Conservation (phyloP, 176 grass and related monocot genomes). For the Elaeis guineensis region DNA sequence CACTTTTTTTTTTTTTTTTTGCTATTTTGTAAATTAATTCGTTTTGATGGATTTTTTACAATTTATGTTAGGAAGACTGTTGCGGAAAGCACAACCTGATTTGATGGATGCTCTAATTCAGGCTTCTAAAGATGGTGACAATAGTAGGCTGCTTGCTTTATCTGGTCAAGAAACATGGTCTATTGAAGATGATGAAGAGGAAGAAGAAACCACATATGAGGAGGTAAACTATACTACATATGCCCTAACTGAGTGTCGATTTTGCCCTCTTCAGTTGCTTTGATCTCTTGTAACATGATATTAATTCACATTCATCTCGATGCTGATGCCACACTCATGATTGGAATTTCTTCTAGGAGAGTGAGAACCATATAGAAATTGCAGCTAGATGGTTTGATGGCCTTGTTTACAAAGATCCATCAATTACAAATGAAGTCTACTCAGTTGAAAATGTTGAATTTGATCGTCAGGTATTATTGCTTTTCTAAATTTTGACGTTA, state of each 20-base stretch:
- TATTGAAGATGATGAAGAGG: slow-evolving; percentile 33
- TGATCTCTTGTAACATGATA: too few species aligned
- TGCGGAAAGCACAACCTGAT: slow-evolving; percentile 73
- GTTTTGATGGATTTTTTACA: slow-evolving; percentile 10
- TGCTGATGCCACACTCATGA: neutral
- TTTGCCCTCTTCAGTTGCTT: neutral
- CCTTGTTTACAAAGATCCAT: slow-evolving; percentile 59
- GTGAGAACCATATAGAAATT: slow-evolving; percentile 50
- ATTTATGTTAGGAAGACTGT: slow-evolving; percentile 59
- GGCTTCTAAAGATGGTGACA: slow-evolving; percentile 70
- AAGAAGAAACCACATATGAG: slow-evolving; percentile 29
- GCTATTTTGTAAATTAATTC: neutral
- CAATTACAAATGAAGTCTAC: slow-evolving; percentile 87
- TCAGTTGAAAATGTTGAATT: slow-evolving; percentile 68
- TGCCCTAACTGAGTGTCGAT: neutral
- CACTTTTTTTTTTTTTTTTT: too few species aligned
- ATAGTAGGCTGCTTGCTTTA: slow-evolving; percentile 40
- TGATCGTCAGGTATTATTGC: slow-evolving; percentile 73
- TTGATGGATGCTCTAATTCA: slow-evolving; percentile 92
- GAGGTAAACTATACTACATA: slow-evolving; percentile 27
- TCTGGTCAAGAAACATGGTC: slow-evolving; percentile 20
- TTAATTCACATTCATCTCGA: neutral
- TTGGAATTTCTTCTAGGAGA: slow-evolving; percentile 36
- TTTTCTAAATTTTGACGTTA: neutral
- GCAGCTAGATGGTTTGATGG: slow-evolving; percentile 77